These are phyloP conservation scores for Hyaloscypha bicolor DNA, from an alignment of 495 filamentous ascomycete genomes.

Conservation along the genomic window DNA sequence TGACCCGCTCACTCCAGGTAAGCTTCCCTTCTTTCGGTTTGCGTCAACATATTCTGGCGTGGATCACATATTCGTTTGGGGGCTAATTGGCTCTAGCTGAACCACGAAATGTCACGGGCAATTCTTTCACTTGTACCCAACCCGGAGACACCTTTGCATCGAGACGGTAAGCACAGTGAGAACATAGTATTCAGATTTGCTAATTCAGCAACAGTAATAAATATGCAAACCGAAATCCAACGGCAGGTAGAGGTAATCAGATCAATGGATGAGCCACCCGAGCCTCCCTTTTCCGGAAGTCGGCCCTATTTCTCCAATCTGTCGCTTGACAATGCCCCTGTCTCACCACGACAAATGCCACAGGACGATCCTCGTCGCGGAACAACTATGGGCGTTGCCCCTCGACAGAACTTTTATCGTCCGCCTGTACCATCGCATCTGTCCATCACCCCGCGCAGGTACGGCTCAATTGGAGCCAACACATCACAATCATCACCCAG, in stretches of 20 bases:
- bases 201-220: slow-evolving; percentile 58
- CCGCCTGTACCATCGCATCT: slow-evolving; percentile 80
- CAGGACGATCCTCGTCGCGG: slow-evolving; percentile 79
- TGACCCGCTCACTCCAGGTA: slow-evolving; percentile 77
- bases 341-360: slow-evolving; percentile 90
- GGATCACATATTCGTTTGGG: neutral
- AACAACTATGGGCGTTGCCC: slow-evolving; percentile 38
- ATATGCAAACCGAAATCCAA: slow-evolving; percentile 81
- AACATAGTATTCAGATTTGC: neutral
- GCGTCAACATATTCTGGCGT: neutral
- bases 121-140: slow-evolving; percentile 71
- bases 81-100: slow-evolving; percentile 43
- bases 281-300: slow-evolving; percentile 71
- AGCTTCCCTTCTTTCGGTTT: slow-evolving; percentile 22
- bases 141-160: slow-evolving; percentile 61
- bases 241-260: slow-evolving; percentile 77
- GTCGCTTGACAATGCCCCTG: slow-evolving; percentile 71
- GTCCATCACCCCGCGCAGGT: slow-evolving; percentile 76
- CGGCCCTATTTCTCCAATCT: slow-evolving; percentile 77
- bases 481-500: slow-evolving; percentile 69
- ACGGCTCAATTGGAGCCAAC: slow-evolving; percentile 76
- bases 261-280: slow-evolving; percentile 71
- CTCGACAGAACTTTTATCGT: slow-evolving; percentile 62
- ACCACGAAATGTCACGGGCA: slow-evolving; percentile 75
- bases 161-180: slow-evolving; percentile 55